Base-by-base conservation (phyloP, 75 land plant species). In the Sequoia sempervirens region DNA sequence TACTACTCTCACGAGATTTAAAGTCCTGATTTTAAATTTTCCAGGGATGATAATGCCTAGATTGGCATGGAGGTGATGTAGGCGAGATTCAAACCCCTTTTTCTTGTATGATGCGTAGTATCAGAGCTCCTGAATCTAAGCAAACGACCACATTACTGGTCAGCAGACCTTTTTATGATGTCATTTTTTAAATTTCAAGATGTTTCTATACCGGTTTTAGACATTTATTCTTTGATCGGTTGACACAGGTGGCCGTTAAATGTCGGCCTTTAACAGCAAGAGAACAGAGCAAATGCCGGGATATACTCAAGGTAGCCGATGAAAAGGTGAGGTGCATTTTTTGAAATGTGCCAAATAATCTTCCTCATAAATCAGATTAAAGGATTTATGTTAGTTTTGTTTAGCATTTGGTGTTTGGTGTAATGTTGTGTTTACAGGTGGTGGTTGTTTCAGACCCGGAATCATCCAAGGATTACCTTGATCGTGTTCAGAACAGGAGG, bases 391-490 rank as follows among this genome's bases (percentile, higher is more conserved):
- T 5, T 26, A 7, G 26, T 26, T 53, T 47, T 46, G 38, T 75
- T 79, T 40, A 45, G 75, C 40, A 38, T 47, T 37, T 66, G 41
- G 28, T 18, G 28, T 17, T 61, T 40, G 58, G 26, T 26, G 41
- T 17, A 34, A 30, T 76, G 32, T 76, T 40, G 86, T 23, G 50
- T 72, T 84, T 85, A 68, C 84, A 96, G 98, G 89, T 90, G 84
- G 91, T 96, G 81, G 81, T 92, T 70, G 93, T 96, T 26, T 84
- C 93, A 85, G 97, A 94, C 82, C 95, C 98, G 81, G 98, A 96
- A 82, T 37, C 89, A 46, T 89, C 90, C 5, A 95, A 94, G 85
- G 93, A 94, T 68, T 95, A 95, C 76, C 88, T 95, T 36, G 97
- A 95, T 40, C 92, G 91, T 36, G 87, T 94, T 14, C 97, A 95